phyloP scores from a whole-genome alignment of 805 yeast genomes.

The Yarrowia sp. region DNA sequence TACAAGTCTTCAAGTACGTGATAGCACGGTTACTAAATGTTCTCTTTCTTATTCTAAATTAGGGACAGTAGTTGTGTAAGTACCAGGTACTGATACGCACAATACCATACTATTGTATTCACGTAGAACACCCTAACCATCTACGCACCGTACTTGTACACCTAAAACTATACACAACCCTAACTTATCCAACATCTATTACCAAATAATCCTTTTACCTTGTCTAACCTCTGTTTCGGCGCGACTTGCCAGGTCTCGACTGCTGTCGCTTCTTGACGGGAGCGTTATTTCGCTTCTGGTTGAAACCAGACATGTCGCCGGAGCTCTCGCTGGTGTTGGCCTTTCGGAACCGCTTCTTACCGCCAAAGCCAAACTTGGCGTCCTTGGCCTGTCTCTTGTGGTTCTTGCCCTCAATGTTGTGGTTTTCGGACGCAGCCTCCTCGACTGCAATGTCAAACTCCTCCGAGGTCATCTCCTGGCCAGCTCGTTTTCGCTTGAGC shows the following conservation, averaged over 20 bases:
- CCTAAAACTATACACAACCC: too few relatives aligned
- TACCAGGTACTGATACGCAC: too few relatives aligned
- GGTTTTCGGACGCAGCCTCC: slow-evolving; percentile 70
- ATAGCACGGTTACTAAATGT: too few relatives aligned
- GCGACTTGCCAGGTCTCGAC: slow-evolving; percentile 8
- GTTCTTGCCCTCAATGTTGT: slow-evolving; percentile 57
- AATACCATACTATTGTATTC: too few relatives aligned
- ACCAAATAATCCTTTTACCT: neutral
- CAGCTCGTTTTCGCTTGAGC: slow-evolving; percentile 83
- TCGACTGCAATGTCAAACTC: slow-evolving; percentile 90
- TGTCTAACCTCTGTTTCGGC: slow-evolving; percentile 4
- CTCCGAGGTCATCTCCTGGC: slow-evolving; percentile 65
- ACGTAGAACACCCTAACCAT: too few relatives aligned
- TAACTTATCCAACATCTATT: neutral
- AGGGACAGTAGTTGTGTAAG: too few relatives aligned
- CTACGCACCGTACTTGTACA: too few relatives aligned
- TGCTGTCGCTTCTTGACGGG: slow-evolving; percentile 28
- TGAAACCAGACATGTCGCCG: slow-evolving; percentile 61
- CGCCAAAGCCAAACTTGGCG: slow-evolving; percentile 72
- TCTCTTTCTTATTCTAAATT: too few relatives aligned
- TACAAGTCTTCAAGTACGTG: too few relatives aligned
- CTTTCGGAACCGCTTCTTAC: slow-evolving; percentile 69
- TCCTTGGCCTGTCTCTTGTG: slow-evolving; percentile 60
- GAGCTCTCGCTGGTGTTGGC: slow-evolving; percentile 70
- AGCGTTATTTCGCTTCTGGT: slow-evolving; percentile 51